Percentiles rank a stretch among this genome's conserved stretches.
Conservation (phyloP, 2,329 filamentous ascomycete species). For the Aspergillus cejpii region DNA sequence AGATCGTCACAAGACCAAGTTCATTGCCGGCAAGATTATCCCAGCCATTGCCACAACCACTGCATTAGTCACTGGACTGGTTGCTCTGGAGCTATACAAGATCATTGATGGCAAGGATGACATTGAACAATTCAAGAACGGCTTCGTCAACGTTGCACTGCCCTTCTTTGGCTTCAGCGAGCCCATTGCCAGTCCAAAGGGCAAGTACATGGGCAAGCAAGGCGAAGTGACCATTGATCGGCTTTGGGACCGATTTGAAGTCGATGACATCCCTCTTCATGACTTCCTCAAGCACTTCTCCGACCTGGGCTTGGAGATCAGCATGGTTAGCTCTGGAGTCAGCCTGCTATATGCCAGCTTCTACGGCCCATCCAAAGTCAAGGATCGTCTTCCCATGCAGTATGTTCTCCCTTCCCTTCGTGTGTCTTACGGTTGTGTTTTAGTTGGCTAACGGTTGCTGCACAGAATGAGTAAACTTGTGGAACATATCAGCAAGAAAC, state of each 20-base stretch:
- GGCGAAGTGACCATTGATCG: conserved; percentile 81
- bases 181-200: conserved; percentile 88
- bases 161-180: conserved; percentile 99
- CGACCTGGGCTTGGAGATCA: conserved; percentile 70
- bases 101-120: conserved; percentile 93
- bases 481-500: conserved; percentile 84
- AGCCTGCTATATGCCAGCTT: conserved; percentile 91
- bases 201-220: conserved; percentile 72
- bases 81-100: conserved; percentile 92
- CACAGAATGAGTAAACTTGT: conserved; percentile 78
- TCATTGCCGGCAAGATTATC: conserved; percentile 99
- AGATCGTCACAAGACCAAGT: conserved; percentile 96
- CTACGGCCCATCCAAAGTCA: conserved; percentile 74
- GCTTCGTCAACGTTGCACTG: conserved; percentile 90
- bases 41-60: conserved; percentile 97
- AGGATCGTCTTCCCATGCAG: conserved; percentile 70
- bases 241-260: conserved; percentile 95
- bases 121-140: conserved; percentile 98
- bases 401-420: conserved; percentile 36
- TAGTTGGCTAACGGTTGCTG: conserved; percentile 23
- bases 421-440: background rate
- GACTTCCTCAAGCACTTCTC: conserved; percentile 80
- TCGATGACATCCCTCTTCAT: conserved; percentile 74
- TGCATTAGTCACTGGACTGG: conserved; percentile 86
- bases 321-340: conserved; percentile 95